phyloP scores from a whole-genome alignment of 305 asterid genomes.

The Solanum aculeatissimum region DNA sequence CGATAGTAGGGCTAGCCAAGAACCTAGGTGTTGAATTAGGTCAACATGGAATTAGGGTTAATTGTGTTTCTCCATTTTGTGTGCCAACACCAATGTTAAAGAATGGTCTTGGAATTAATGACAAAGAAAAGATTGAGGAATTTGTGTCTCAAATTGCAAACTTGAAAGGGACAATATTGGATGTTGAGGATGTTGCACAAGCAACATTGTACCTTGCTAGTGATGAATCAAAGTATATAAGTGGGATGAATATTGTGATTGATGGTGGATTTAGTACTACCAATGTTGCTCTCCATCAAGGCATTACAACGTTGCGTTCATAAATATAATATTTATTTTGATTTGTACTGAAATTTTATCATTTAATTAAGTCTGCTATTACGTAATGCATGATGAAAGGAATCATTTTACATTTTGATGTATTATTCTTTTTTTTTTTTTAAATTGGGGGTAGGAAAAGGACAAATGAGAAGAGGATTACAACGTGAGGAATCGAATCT shows the following conservation, averaged over 20 bases:
- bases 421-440: too few species aligned
- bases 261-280: too few species aligned
- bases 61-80: slow-evolving; percentile 15
- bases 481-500: too few species aligned
- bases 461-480: too few species aligned
- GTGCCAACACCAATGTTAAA: slow-evolving; percentile 17
- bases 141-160: slow-evolving; percentile 9
- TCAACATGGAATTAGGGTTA: slow-evolving; percentile 18
- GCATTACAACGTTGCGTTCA: neutral
- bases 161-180: slow-evolving; percentile 16
- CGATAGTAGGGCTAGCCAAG: slow-evolving; percentile 16
- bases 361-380: neutral
- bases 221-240: too few species aligned
- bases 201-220: slow-evolving; percentile 32
- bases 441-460: too few species aligned
- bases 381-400: neutral
- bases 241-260: too few species aligned
- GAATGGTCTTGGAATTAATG: slow-evolving; percentile 5
- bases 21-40: slow-evolving; percentile 22
- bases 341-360: neutral
- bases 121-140: neutral
- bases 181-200: slow-evolving; percentile 26
- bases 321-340: neutral
- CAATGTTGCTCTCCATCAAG: too few species aligned
- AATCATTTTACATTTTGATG: neutral